Evolutionary conservation across 768 basidiomycete genomes (phyloP).

Genomic region (Serpula lacrymans): DNA sequence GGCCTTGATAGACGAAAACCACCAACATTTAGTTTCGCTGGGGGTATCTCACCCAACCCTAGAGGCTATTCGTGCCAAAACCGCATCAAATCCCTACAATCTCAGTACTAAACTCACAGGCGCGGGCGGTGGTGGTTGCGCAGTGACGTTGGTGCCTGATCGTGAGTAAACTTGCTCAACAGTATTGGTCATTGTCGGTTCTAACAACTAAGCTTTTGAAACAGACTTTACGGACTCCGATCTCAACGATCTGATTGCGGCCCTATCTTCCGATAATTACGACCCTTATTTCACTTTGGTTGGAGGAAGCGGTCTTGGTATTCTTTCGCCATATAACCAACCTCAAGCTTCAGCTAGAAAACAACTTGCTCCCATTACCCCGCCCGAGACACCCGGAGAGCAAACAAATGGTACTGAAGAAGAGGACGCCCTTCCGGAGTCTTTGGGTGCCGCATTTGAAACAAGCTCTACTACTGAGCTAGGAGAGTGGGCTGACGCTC

Average conservation of each 20-base stretch:
- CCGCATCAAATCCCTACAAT: conserved; percentile 56
- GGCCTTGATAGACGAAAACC: conserved; percentile 88
- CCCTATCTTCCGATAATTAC: conserved; percentile 63
- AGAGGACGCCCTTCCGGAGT: neutral
- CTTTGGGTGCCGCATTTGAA: neutral
- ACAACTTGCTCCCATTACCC: conserved; percentile 20
- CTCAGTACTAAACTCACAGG: conserved; percentile 95
- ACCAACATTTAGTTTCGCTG: conserved; percentile 74
- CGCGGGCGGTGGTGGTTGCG: conserved; percentile 97
- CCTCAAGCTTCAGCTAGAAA: conserved; percentile 19
- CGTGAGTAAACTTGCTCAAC: conserved; percentile 48
- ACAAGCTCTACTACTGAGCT: conserved; percentile 27
- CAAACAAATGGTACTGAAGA: no score
- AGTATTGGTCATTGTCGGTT: no score
- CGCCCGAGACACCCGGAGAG: conserved; percentile 20
- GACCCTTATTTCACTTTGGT: conserved; percentile 88
- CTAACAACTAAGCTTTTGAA: conserved; percentile 1
- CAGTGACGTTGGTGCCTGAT: conserved; percentile 93
- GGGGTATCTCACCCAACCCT: conserved; percentile 90
- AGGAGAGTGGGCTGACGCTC: conserved; percentile 47
- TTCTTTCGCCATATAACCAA: conserved; percentile 61
- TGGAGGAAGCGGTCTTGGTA: conserved; percentile 89
- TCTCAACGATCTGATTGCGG: conserved; percentile 55
- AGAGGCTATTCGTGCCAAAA: conserved; percentile 76
- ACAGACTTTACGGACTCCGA: conserved; percentile 69